These are phyloP conservation scores for Porphyrellus sp. DNA, from an alignment of 1,284 basidiomycete species.

Conservation along the genomic window DNA sequence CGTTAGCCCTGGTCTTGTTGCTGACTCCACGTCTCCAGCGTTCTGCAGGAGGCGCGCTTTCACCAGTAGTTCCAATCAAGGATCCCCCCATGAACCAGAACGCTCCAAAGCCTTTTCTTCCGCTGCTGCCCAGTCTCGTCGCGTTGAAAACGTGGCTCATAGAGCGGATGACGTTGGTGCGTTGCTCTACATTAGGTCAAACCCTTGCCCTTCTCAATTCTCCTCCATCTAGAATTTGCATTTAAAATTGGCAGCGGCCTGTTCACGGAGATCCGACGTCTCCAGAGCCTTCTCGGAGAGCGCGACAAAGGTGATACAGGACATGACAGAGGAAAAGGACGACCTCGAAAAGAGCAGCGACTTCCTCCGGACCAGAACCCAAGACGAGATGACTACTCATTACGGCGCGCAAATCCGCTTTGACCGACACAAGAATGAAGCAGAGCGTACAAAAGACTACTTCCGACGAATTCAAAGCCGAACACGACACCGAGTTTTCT, in stretches of 20 bases:
- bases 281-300: slow-evolving; percentile 84
- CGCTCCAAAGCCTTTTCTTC: slow-evolving; percentile 43
- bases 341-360: slow-evolving; percentile 77
- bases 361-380: slow-evolving; percentile 69
- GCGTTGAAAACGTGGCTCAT: slow-evolving; percentile 83
- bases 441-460: slow-evolving; percentile 69
- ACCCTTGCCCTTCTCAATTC: slow-evolving; percentile 10
- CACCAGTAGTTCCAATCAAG: slow-evolving; percentile 33
- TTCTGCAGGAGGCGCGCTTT: slow-evolving; percentile 40
- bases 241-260: slow-evolving; percentile 93
- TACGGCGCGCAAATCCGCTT: slow-evolving; percentile 69
- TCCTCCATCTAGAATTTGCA: slow-evolving; percentile 71
- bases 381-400: slow-evolving; percentile 84
- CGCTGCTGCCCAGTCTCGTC: slow-evolving; percentile 71
- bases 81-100: slow-evolving; percentile 43
- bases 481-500: slow-evolving; percentile 92
- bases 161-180: slow-evolving; percentile 79
- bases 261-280: slow-evolving; percentile 81
- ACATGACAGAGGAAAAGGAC: slow-evolving; percentile 85
- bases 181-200: slow-evolving; percentile 27
- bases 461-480: slow-evolving; percentile 76
- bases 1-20: not conserved
- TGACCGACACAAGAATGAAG: slow-evolving; percentile 85
- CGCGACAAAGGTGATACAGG: slow-evolving; percentile 85
- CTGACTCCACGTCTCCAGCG: slow-evolving; percentile 33